phyloP scores from a whole-genome alignment of 352 stramenopile genomes.

The Globisporangium takayamanum region DNA sequence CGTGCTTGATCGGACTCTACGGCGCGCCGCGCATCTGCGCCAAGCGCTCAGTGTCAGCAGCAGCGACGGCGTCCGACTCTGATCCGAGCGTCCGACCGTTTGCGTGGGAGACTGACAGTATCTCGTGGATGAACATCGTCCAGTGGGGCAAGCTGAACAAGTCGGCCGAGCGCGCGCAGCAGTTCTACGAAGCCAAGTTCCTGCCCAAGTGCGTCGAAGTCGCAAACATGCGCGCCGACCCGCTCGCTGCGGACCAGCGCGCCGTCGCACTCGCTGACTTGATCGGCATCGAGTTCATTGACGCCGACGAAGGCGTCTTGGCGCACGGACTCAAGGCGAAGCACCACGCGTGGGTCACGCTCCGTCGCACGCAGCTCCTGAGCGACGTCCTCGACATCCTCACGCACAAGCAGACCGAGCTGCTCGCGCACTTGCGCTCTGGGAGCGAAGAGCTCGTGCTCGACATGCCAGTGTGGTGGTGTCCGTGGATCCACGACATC shows the following conservation, averaged over 20 bases:
- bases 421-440: constrained; percentile 53
- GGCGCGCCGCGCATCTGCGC: constrained; percentile 70
- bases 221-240: constrained; percentile 73
- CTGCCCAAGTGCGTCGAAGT: constrained; percentile 70
- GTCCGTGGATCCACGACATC: constrained; percentile 82
- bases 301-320: constrained; percentile 76
- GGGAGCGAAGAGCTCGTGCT: constrained; percentile 48
- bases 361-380: constrained; percentile 70
- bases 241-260: constrained; percentile 68
- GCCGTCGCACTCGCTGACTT: constrained; percentile 64
- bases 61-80: constrained; percentile 1
- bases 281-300: constrained; percentile 83
- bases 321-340: constrained; percentile 82
- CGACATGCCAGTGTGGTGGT: constrained; percentile 87
- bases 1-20: constrained; percentile 69
- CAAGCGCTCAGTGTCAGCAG: constrained; percentile 40
- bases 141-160: constrained; percentile 83
- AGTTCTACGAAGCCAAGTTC: constrained; percentile 75
- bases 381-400: constrained; percentile 65
- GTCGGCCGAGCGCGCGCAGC: constrained; percentile 44
- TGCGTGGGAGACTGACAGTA: constrained; percentile 67
- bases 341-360: constrained; percentile 76
- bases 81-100: constrained; percentile 28
- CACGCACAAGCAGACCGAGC: constrained; percentile 23
- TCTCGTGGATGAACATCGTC: constrained; percentile 82